Evolutionary conservation across 2,329 filamentous ascomycete species (phyloP), one percentile per base, ranked within the genome.

Genomic region (Alternaria novae-zelandiae): DNA sequence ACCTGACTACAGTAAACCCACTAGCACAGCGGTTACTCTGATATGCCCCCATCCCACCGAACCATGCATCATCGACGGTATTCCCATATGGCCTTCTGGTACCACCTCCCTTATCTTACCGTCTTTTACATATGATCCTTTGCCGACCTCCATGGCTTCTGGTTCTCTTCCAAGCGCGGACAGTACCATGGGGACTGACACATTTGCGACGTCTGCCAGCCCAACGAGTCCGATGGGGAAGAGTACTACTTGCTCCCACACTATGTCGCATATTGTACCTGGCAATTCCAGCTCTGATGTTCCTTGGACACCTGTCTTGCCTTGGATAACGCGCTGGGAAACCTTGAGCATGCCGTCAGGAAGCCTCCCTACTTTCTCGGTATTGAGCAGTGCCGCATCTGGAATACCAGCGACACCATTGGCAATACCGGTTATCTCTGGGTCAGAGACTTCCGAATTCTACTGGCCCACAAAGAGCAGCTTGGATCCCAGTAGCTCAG

Each of bases 21-120:
- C 57, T 28, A 41, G 20, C 28, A 49, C 54, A 30, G 30, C 28
- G 0, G 26, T 36, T 11, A 41, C 32, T 15, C 13, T 56, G 4
- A 46, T 23, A 11, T 59, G 45, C 9, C 53, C 51, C 8, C 46
- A 47, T 20, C 51, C 56, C 4, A 56, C 25, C 8, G 49, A 44
- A 17, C 21, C 36, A 23, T 62, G 59, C 54, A 58, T 49, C 4
- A 41, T 54, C 59, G 41, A 58, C 15, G 54, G 59, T 17, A 62
- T 58, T 15, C 23, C 54, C 3, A 46, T 62, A 17, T 62, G 49
- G 47, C 59, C 54, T 3, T 51, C 21, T 26, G 45, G 45, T 0
- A 56, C 45, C 3, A 61, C 58, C 1, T 49, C 41, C 12, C 45
- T 61, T 3, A 11, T 36, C 12, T 7, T 56, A 13, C 51, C 45